phyloP scores from a whole-genome alignment of 192 early-diverging fungal species.

The Irineochytrium annulatum region DNA sequence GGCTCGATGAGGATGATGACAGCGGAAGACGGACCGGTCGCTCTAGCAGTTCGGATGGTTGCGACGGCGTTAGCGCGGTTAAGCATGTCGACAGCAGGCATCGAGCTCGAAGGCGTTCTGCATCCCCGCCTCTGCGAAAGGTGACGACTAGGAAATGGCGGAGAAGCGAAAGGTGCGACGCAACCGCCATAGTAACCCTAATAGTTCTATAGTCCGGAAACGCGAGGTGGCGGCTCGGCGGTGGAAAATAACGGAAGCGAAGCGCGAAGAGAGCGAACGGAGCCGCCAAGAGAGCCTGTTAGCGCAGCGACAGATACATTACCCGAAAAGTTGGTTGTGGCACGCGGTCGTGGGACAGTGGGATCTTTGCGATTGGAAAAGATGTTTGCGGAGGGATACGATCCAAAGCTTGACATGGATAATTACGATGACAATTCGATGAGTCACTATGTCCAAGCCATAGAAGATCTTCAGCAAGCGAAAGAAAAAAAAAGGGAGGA shows the following conservation, averaged over 20 bases:
- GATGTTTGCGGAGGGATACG: conserved; percentile 38
- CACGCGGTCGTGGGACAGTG: conserved; percentile 24
- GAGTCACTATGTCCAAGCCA: conserved; percentile 26
- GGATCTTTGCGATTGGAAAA: conserved; percentile 43
- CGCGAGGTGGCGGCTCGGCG: not conserved
- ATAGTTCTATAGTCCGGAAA: not conserved
- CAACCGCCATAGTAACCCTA: not conserved
- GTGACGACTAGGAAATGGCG: no score
- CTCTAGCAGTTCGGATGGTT: not conserved
- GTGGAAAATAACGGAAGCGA: not conserved
- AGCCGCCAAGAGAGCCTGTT: not conserved
- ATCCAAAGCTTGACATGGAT: conserved; percentile 42
- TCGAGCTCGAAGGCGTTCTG: no score
- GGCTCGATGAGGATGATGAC: not conserved
- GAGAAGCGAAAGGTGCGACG: no score
- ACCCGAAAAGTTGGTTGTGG: not conserved
- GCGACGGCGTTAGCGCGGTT: no score
- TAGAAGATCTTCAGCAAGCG: conserved; percentile 24
- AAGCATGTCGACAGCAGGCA: no score
- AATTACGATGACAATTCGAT: conserved; percentile 47
- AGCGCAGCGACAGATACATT: not conserved
- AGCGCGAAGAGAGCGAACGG: not conserved
- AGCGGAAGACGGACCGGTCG: not conserved
- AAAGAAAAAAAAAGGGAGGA: conserved; percentile 17
- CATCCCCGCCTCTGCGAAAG: no score